phyloP scores from a whole-genome alignment of 2,329 filamentous ascomycete genomes.

The Talaromyces sp. region DNA sequence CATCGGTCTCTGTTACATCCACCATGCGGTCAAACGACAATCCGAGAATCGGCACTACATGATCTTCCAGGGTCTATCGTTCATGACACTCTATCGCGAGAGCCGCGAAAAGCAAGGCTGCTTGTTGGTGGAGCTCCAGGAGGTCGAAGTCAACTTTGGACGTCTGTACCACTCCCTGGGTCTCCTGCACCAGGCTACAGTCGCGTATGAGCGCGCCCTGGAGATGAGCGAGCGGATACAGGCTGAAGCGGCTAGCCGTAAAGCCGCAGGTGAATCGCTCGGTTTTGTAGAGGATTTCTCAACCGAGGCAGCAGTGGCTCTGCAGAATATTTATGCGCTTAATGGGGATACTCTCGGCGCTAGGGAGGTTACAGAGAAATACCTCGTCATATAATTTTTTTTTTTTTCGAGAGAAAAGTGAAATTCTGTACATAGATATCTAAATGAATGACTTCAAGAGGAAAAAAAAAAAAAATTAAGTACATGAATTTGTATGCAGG shows the following conservation, averaged over 20 bases:
- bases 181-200: conserved; percentile 63
- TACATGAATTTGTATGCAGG: not conserved
- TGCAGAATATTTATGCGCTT: conserved; percentile 62
- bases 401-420: not conserved
- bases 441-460: not conserved
- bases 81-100: conserved; percentile 69
- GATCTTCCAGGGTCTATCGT: conserved; percentile 76
- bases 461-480: not conserved
- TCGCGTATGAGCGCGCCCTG: conserved; percentile 61
- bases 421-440: not conserved
- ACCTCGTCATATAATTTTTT: conserved; percentile 44
- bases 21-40: conserved; percentile 83
- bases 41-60: conserved; percentile 85
- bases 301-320: conserved; percentile 66
- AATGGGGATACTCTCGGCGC: conserved; percentile 59
- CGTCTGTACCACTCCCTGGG: conserved; percentile 71
- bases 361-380: conserved; percentile 54
- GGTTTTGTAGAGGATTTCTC: conserved; percentile 52
- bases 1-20: conserved; percentile 77
- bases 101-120: conserved; percentile 44
- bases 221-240: conserved; percentile 43
- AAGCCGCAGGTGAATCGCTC: conserved; percentile 5
- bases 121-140: conserved; percentile 51
- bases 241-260: not conserved
- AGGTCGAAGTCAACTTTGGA: conserved; percentile 77